Conservation (phyloP, 352 stramenopile species). For the Globisporangium parvum region DNA sequence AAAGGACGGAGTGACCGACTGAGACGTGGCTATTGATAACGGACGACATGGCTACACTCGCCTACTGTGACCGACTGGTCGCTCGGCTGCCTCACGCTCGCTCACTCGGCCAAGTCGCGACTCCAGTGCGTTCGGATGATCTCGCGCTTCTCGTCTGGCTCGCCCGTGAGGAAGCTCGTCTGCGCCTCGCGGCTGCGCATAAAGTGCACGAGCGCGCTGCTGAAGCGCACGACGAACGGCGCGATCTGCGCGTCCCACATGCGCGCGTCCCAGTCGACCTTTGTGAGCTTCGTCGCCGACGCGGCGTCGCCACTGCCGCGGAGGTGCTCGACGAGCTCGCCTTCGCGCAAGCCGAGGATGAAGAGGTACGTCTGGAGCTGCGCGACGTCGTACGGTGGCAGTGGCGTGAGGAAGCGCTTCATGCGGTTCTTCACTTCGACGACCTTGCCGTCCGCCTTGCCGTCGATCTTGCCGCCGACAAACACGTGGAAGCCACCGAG, state of each 20-base stretch:
- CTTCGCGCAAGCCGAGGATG: slow-evolving; percentile 55
- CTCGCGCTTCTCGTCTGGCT: slow-evolving; percentile 42
- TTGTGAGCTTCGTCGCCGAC: slow-evolving; percentile 63
- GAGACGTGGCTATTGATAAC: too few relatives aligned
- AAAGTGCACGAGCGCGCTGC: slow-evolving; percentile 62
- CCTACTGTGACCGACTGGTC: neutral
- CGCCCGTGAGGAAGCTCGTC: slow-evolving; percentile 37
- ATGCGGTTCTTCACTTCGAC: slow-evolving; percentile 86
- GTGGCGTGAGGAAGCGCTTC: slow-evolving; percentile 53
- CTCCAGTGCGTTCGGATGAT: slow-evolving; percentile 75
- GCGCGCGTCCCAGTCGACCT: slow-evolving; percentile 50
- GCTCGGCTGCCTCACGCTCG: too few relatives aligned
- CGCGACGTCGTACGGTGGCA: slow-evolving; percentile 76
- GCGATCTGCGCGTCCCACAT: slow-evolving; percentile 68
- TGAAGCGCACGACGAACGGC: slow-evolving; percentile 65
- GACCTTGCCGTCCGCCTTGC: slow-evolving; percentile 63
- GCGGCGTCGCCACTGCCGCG: slow-evolving; percentile 17
- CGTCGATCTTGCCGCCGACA: slow-evolving; percentile 83
- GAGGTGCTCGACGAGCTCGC: slow-evolving; percentile 79
- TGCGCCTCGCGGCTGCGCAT: slow-evolving; percentile 60
- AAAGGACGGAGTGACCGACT: too few relatives aligned
- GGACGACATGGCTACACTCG: too few relatives aligned
- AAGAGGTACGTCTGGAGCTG: slow-evolving; percentile 85
- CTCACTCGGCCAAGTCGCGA: slow-evolving; percentile 12
- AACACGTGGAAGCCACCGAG: slow-evolving; percentile 47